Percentiles rank a stretch among this genome's conserved stretches.
phyloP scores from a whole-genome alignment of 1,284 basidiomycete species.

The Heliocybe sulcata region DNA sequence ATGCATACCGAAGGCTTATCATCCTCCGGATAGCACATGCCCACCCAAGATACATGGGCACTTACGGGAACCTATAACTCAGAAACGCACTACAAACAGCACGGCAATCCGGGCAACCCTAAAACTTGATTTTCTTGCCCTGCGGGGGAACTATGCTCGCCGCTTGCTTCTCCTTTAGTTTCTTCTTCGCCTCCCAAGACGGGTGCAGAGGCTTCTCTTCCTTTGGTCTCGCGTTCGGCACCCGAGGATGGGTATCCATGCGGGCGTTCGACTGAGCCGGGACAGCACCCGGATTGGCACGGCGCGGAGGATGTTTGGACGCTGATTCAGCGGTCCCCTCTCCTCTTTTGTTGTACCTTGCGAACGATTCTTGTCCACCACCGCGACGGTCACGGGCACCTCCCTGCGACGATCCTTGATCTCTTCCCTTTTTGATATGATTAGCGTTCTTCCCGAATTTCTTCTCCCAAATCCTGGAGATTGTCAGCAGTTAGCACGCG shows the following conservation, averaged over 20 bases:
- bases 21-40: no score
- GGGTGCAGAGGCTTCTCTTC: slow-evolving; percentile 64
- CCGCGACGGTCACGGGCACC: slow-evolving; percentile 5
- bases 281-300: neutral
- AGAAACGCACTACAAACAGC: no score
- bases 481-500: slow-evolving; percentile 5
- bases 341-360: slow-evolving; percentile 2
- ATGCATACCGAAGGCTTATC: no score
- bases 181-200: slow-evolving; percentile 88
- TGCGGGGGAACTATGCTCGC: slow-evolving; percentile 48
- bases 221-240: neutral
- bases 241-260: neutral
- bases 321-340: neutral
- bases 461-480: slow-evolving; percentile 89
- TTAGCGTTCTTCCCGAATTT: slow-evolving; percentile 90
- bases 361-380: slow-evolving; percentile 10
- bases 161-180: slow-evolving; percentile 59
- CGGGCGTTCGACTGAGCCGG: neutral
- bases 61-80: no score
- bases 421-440: slow-evolving; percentile 70
- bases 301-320: neutral
- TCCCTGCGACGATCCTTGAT: slow-evolving; percentile 17
- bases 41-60: no score
- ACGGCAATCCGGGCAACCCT: neutral
- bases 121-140: slow-evolving; percentile 66